Evolutionary conservation across 805 yeast genomes (phyloP), one percentile per base, ranked within the genome.

Genomic region (Yamadazyma paraphyllophila): DNA sequence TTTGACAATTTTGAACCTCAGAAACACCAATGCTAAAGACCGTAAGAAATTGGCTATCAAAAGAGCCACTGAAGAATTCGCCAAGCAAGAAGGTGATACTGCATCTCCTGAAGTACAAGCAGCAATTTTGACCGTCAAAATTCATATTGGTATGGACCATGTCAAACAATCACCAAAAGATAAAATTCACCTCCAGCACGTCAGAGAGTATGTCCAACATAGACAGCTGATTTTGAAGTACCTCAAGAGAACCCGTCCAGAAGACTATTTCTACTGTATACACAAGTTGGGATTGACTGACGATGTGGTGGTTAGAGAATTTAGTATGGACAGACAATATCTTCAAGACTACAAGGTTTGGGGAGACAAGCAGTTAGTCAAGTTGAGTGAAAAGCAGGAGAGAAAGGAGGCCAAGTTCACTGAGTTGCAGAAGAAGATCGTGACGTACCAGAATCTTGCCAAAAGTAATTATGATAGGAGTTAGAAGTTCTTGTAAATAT

Each of bases 41-140:
- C 71, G 73, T 46, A 71, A 76, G 57, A 78, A 80, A 52, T 62
- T 79, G 53, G 85, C 88, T 25, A 71, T 80, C 2, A 67, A 67
- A 38, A 63, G 85, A 38, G 97, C 97, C 1, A 74, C 81, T 41
- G 68, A 77, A 55, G 97, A 92, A 67, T 91, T 92, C 65, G 82
- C 81, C 55, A 76, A 96, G 58, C 75, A 77, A 52, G 89, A 83
- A 38, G 96, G 96, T 44, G 98, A 94, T 63, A 88, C 97, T 1
- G 97, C 96, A 2, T 88, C 96, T 1, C 82, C 96, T 44, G 98
- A 92, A 67, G 97, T 91, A 20, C 97, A 91, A 66, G 97, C 98
- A 2, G 98, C 97, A 2, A 77, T 88, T 24, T 69, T 84, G 69
- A 89, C 98, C 0, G 83, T 88, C 40, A 80, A 80, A 58, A 88